Percentiles rank a stretch among this genome's conserved stretches.
Evolutionary conservation across 768 basidiomycete species (phyloP).

Genomic region (Russula dissimulans): DNA sequence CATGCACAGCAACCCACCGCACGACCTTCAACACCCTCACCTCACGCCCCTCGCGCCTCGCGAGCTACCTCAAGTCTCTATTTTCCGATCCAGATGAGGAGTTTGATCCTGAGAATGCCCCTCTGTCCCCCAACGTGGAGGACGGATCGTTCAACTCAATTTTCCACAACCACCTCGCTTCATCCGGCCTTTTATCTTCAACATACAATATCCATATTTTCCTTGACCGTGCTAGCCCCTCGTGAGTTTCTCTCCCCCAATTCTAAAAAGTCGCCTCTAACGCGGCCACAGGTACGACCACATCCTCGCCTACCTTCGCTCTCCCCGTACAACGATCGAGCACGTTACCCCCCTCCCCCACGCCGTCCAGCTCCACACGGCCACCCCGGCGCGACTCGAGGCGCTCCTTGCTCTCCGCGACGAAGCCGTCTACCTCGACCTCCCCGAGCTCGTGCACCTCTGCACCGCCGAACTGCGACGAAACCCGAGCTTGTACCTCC

Average conservation of each 20-base stretch:
- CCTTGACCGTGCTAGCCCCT: slow-evolving; percentile 68
- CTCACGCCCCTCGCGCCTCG: slow-evolving; percentile 60
- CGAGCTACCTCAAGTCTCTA: slow-evolving; percentile 29
- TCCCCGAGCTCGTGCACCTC: slow-evolving; percentile 52
- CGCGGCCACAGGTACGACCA: slow-evolving; percentile 48
- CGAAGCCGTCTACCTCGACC: slow-evolving; percentile 67
- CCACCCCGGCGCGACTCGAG: slow-evolving; percentile 39
- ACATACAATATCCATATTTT: slow-evolving; percentile 53
- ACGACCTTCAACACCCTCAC: slow-evolving; percentile 59
- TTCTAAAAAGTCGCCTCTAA: slow-evolving; percentile 1
- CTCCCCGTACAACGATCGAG: slow-evolving; percentile 37
- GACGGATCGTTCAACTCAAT: slow-evolving; percentile 35
- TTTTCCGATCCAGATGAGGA: slow-evolving; percentile 27
- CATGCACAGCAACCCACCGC: slow-evolving; percentile 53
- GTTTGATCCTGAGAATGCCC: slow-evolving; percentile 39
- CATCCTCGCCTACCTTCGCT: slow-evolving; percentile 63
- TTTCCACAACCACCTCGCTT: slow-evolving; percentile 55
- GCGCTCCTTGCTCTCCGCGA: slow-evolving; percentile 67
- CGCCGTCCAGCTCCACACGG: slow-evolving; percentile 38
- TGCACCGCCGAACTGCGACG: slow-evolving; percentile 63
- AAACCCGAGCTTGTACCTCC: slow-evolving; percentile 23
- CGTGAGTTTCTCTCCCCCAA: slow-evolving; percentile 41
- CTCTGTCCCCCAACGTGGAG: slow-evolving; percentile 46
- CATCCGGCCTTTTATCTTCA: slow-evolving; percentile 45
- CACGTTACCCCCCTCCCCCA: slow-evolving; percentile 50